Base-by-base conservation (phyloP, 768 basidiomycete genomes). In the Chiua virens region DNA sequence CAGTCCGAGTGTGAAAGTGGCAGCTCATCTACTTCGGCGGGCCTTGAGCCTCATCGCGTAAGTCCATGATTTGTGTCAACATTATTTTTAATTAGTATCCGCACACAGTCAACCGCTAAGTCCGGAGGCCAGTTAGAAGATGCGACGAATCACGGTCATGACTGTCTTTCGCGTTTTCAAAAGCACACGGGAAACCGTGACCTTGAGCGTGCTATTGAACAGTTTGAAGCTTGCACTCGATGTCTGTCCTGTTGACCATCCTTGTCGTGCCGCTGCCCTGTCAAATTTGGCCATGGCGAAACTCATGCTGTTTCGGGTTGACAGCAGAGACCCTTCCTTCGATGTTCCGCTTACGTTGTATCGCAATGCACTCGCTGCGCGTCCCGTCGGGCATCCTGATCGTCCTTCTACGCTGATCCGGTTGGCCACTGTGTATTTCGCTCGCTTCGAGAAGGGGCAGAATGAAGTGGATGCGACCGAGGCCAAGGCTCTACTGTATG, bases 221-320 rank as follows among this genome's bases (percentile, higher is more conserved):
- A 34, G 0, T 52, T 54, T 35, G 34, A n/a, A 52, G 17, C 40
- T 15, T 23, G 53, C 36, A 11, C 50, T 54, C 17, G 6, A 17
- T 27, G 8, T 52, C 10, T 54, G 53, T 25, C 42, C 53, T 14
- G 17, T 10, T 18, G 45, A 52, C 18, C 49, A 54, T 13, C 50
- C 40, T 5, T 46, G 53, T 47, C 50, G 40, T 38, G 50, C 53
- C 1, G 53, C 41, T 20, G 49, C 44, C 5, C 44, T 30, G 2
- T 42, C 53, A 23, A 54, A 54, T 15, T 1, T 47, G 15, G 53
- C 53, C n/a, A 25, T 5, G 10, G 42, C 52, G 34, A 35, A 44
- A n/a, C 42, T 45, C 14, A 13, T 44, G 3, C 20, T 13, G 5
- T 42, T 18, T 32, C 35, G 2, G 21, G 41, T 42, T 17, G 41